Conservation (phyloP, 2,329 filamentous ascomycete genomes). For the Botryotinia globosa region DNA sequence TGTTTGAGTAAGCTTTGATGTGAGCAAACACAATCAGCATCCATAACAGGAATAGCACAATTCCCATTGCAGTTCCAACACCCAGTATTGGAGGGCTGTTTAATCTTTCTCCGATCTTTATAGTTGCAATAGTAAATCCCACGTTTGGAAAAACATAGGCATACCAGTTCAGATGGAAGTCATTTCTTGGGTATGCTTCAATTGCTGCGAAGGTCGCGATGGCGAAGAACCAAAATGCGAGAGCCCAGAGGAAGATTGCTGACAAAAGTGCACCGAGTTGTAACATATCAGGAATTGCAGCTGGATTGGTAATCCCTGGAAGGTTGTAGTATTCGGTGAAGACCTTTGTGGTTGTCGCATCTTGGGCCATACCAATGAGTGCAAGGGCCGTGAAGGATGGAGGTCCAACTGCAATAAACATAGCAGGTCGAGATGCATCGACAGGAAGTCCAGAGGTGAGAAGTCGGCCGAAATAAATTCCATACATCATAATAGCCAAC, state of each 20-base stretch:
- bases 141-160: constrained; percentile 62
- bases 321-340: constrained; percentile 32
- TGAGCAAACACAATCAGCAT: constrained; percentile 34
- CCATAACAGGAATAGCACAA: constrained; percentile 41
- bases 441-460: constrained; percentile 58
- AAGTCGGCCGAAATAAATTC: constrained; percentile 68
- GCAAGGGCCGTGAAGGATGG: constrained; percentile 70
- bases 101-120: constrained; percentile 51
- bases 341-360: constrained; percentile 40
- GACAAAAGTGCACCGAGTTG: constrained; percentile 42
- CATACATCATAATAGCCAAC: constrained; percentile 70
- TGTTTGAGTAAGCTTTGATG: constrained; percentile 35
- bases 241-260: constrained; percentile 62
- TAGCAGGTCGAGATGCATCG: constrained; percentile 62
- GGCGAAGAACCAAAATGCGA: constrained; percentile 56
- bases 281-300: constrained; percentile 40
- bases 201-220: constrained; percentile 42
- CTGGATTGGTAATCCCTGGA: constrained; percentile 41
- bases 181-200: constrained; percentile 44
- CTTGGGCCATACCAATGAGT: constrained; percentile 64
- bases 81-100: constrained; percentile 46
- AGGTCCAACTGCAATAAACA: constrained; percentile 76
- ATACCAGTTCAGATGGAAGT: constrained; percentile 63
- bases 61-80: constrained; percentile 50
- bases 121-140: constrained; percentile 56